Evolutionary conservation across 805 yeast species (phyloP), one percentile per base, ranked within the genome.

Genomic region (Danielia oregonensis): DNA sequence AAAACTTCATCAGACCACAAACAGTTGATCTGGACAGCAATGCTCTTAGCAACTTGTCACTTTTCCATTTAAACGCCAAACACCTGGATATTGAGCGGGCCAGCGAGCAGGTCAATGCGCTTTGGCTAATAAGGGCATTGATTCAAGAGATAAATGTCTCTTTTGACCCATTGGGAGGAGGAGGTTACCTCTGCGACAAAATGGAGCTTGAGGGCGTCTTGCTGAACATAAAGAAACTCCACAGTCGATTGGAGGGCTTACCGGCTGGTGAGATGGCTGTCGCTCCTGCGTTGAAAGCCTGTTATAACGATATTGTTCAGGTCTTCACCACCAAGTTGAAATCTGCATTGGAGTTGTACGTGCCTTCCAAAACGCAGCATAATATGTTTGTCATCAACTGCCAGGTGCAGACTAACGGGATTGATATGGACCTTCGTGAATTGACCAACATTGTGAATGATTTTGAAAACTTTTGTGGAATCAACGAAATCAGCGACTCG

Each of bases 41-140:
- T 10, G 6, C 11, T 3, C 28, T 10, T 18, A 9, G 6, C 1
- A 10, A 3, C 6, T 23, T 43, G 19, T 33, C 41, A 11, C 21
- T 44, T 7, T 38, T 42, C 28, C 49, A 44, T 27, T 34, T 44
- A 10, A 39, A 44, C 22, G 43, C 46, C 14, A 40, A 40, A 19
- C 37, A 36, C 32, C 33, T 38, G 25, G 43, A 39, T 6, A 29
- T 39, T 8, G 43, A 44, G 10, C 35, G 33, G 11, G 36, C 39
- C 4, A 36, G 46, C 10, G 25, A 25, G 7, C 39, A 42, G 15
- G 48, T 63, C 29, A 49, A 56, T 22, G 51, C 43, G 13, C 43
- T 60, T 5, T 55, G 61, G 61, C 45, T 52, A 10, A 39, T 58
- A 12, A 54, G 51, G 18, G 56, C 54, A 13, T 40, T 58, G n/a